Base-by-base conservation (phyloP, 805 yeast genomes). In the Pichia cabralensis region DNA sequence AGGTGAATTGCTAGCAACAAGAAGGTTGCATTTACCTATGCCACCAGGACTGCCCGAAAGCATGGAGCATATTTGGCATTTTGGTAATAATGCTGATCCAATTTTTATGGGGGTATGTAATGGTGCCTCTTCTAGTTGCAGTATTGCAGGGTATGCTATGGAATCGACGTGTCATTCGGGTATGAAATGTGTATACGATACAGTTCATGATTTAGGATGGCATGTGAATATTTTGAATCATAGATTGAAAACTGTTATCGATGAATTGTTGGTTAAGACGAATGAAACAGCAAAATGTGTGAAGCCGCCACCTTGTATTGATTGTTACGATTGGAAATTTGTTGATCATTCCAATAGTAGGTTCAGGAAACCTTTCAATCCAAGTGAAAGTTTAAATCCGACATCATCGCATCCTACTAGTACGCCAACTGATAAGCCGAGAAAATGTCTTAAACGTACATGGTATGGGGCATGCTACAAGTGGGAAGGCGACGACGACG, bases 21-120 rank as follows among this genome's bases (percentile, higher is more conserved):
- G 68, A 46, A 68, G 98, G 45, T 64, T 92, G 30, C 96, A 88
- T 58, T 65, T 92, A 32, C 98, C 98, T 0, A 69, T 72, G 61
- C 94, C 97, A 2, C 98, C 98, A 1, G 95, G 95, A 1, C 53
- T 83, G 11, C 88, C 95, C 1, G 58, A 63, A 7, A 71, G 77
- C 47, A 61, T 74, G 58, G 96, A 88, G 48, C 79, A 83, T 43
- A 71, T 92, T 8, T 92, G 94, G 94, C 96, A 92, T 53, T 62
- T 92, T 52, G 98, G 98, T 3, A 89, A 92, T 54, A 92, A 92
- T 2, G 97, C 96, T 0, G 98, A 92, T 54, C 98, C 98, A 2
- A 83, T 92, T 2, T 92, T 68, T 50, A 80, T 88, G 89, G 98
- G 98, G 0, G 88, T 85, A 8, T 92, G 98, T 55, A 86, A 82